phyloP scores from a whole-genome alignment of 225 moss, liverwort and hornwort species.

The Bryoerythrophyllum caledonicum region DNA sequence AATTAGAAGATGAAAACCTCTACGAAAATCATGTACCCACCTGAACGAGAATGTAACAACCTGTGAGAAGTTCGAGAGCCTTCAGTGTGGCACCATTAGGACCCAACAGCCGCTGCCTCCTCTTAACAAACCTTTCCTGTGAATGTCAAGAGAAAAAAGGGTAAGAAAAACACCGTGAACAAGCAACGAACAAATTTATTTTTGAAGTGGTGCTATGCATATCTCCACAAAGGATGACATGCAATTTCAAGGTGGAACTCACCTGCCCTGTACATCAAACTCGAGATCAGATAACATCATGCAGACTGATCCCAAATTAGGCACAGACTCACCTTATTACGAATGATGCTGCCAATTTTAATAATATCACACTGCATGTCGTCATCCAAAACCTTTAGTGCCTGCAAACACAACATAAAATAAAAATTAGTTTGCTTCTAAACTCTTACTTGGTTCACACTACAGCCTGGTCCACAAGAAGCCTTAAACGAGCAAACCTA shows the following conservation, averaged over 20 bases:
- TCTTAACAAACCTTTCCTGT: slow-evolving; percentile 98
- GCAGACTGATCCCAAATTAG: neutral
- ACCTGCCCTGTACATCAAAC: neutral
- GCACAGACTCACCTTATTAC: slow-evolving; percentile 72
- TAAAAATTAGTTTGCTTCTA: neutral
- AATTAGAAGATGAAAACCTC: neutral
- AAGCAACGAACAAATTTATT: too few relatives aligned
- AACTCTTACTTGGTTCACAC: neutral
- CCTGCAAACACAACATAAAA: slow-evolving; percentile 52
- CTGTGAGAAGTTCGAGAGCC: slow-evolving; percentile 94
- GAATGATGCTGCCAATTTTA: slow-evolving; percentile 84
- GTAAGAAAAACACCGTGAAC: neutral
- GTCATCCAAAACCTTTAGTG: slow-evolving; percentile 89
- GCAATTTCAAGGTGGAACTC: neutral
- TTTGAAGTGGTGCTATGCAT: neutral
- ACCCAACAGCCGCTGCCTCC: slow-evolving; percentile 88
- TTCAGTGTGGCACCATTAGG: slow-evolving; percentile 97
- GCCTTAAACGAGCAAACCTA: neutral
- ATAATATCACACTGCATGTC: slow-evolving; percentile 98
- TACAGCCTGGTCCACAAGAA: neutral
- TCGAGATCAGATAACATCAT: neutral
- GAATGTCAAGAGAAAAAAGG: neutral
- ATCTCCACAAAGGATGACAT: slow-evolving; percentile 2
- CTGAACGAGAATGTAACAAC: slow-evolving; percentile 97
- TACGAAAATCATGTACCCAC: slow-evolving; percentile 32